Evolutionary conservation across 2,329 filamentous ascomycete species (phyloP).

Genomic region (Alternaria triticina): DNA sequence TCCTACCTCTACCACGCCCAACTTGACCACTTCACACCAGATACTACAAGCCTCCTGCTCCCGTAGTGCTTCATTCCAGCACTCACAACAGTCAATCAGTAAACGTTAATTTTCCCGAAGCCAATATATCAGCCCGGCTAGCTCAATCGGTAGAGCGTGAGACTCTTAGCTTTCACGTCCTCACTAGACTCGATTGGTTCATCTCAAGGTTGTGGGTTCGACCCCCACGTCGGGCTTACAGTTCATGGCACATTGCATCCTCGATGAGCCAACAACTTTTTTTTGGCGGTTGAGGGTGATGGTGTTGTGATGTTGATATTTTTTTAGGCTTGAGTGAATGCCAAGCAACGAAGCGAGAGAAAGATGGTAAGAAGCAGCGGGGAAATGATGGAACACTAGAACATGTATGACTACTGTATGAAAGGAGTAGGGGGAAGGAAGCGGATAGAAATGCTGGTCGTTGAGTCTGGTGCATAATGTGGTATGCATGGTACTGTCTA

Average conservation of each 20-base stretch:
- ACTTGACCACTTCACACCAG: neutral
- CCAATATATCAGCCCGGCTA: constrained; percentile 3
- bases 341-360: neutral
- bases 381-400: neutral
- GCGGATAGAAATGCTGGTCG: neutral
- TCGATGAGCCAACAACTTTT: too few species aligned
- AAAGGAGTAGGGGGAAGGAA: neutral
- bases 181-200: constrained; percentile 1
- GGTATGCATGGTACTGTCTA: neutral
- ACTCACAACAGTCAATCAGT: neutral
- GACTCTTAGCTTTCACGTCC: constrained; percentile 42
- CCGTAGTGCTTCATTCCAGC: neutral
- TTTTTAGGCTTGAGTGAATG: neutral
- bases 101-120: neutral
- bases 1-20: neutral
- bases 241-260: too few species aligned
- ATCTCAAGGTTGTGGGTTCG: constrained; percentile 4
- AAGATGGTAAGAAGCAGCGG: neutral
- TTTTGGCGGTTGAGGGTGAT: neutral
- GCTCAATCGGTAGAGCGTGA: constrained; percentile 51
- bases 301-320: neutral
- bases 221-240: neutral
- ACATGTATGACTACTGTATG: neutral
- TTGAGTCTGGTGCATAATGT: neutral
- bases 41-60: neutral